Base-by-base conservation (phyloP, 805 yeast genomes). In the Lipomyces yamadae region DNA sequence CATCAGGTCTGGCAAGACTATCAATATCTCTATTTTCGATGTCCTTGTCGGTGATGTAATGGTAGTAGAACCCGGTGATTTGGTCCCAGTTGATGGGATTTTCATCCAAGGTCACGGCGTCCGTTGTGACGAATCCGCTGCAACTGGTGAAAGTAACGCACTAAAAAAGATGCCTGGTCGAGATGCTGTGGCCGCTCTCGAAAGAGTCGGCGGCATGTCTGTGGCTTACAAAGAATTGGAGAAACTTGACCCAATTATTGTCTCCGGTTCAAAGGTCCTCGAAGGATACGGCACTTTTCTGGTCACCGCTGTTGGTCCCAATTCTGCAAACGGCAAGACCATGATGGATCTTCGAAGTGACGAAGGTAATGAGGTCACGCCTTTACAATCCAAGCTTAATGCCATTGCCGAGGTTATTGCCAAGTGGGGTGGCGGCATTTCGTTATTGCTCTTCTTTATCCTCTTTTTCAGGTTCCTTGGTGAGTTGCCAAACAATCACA, bases 131-230 rank as follows among this genome's bases (percentile, higher is more conserved):
- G 99, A 95, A 80, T 86, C 93, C 52, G 87, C 97, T 0, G 84
- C 94, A 45, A 94, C 98, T 2, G 99, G 99, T 73, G 99, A 95
- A 79, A 88, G 97, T 0, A 86, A 90, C 63, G 89, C 97, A 1
- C 85, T 95, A 68, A 84, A 82, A 67, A 95, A 95, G 76, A 70
- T 79, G 2, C 85, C 91, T 0, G 88, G 91, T 18, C 75, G 76
- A 64, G 74, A 70, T 11, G 82, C 82, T 67, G 65, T 82, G 58
- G 64, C 67, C 2, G 70, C 71, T 2, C 79, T 78, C 56, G 66
- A 76, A 42, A 67, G 73, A 62, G 70, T 69, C 15, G 84, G 82
- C 71, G 78, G 82, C 71, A 78, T 81, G 56, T 62, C 65, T 37
- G 67, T 68, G 29, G 62, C 66, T 2, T 65, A 66, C 37, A 76